Evolutionary conservation across 2,329 filamentous ascomycete species (phyloP), one percentile per base, ranked within the genome.

Genomic region (Fusarium metavorans): DNA sequence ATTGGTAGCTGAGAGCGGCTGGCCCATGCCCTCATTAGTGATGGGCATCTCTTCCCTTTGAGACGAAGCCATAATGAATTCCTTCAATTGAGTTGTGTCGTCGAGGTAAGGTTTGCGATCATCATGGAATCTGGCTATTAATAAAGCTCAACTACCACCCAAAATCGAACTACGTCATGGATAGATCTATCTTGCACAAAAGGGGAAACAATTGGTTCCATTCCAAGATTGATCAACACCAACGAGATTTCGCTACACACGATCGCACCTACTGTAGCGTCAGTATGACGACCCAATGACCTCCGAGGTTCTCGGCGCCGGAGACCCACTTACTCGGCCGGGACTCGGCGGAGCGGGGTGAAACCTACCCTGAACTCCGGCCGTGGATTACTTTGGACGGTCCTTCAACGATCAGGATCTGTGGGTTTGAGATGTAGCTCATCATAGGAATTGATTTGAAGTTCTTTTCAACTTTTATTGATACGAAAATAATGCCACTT

Each of bases 1-100:
- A 81, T 91, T 92, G 76, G 88, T 89, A 4, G 83, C 80, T 4
- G 88, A 87, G 41, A 89, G 84, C 2, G 86, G 85, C 37, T 86
- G 83, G 27, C 90, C 90, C 8, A 84, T 66, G 3, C 74, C 57
- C 9, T 78, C 62, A 34, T 78, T 76, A 0, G 74, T 75, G 23
- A 77, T 52, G 1, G 76, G 64, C 1, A 77, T 68, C 11, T 68
- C 56, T 0, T 64, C 39, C 0, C 66, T 61, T 0, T 72, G n/a
- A n/a, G 68, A 67, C 16, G 66, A 66, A n/a, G 61, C 39, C 74
- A 73, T 74, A 10, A 11, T 6, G 48, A 41, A 6, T 18, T 32
- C 4, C 16, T 10, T 16, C 16, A 13, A 9, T 2, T 5, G 30
- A 23, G 23, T 54, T 7, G 41, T 66, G 62, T 65, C 13, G 61